phyloP scores from a whole-genome alignment of 2,329 filamentous ascomycete genomes.

The Fonsecaea nubica region DNA sequence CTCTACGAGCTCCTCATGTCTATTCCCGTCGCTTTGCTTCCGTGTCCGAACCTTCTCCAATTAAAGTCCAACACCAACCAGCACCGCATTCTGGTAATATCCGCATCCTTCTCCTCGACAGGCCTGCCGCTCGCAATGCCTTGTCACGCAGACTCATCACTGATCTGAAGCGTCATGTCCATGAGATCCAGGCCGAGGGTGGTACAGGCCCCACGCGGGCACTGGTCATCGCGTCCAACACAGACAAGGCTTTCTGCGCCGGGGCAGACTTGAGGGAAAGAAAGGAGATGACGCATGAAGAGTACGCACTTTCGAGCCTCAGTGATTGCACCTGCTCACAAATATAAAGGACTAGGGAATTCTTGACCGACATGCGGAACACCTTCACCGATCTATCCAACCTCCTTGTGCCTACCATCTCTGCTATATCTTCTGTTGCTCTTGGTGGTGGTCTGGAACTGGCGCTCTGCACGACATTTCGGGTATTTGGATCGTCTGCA shows the following conservation, averaged over 20 bases:
- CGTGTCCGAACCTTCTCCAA: constrained; percentile 34
- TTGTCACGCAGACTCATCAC: constrained; percentile 80
- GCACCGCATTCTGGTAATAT: constrained; percentile 83
- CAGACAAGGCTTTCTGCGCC: constrained; percentile 89
- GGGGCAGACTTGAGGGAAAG: constrained; percentile 94
- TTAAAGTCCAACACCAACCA: constrained; percentile 76
- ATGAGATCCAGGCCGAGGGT: constrained; percentile 69
- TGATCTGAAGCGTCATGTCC: constrained; percentile 73
- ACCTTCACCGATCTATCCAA: constrained; percentile 76
- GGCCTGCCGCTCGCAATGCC: constrained; percentile 84
- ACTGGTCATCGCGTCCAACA: constrained; percentile 80
- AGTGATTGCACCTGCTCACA: constrained; percentile 15
- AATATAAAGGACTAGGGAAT: constrained; percentile 71
- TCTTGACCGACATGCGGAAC: constrained; percentile 75
- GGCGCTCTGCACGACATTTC: constrained; percentile 85
- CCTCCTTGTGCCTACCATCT: constrained; percentile 88
- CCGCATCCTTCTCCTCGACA: constrained; percentile 84
- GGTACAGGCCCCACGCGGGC: constrained; percentile 72
- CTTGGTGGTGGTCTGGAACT: constrained; percentile 94
- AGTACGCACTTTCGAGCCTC: constrained; percentile 63
- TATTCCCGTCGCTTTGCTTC: constrained; percentile 27
- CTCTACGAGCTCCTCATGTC: constrained; percentile 5
- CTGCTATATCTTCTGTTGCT: constrained; percentile 82
- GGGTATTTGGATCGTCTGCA: constrained; percentile 81
- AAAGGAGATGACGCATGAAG: constrained; percentile 73